Evolutionary conservation across 805 yeast genomes (phyloP).

Genomic region (Spathaspora passalidarum): DNA sequence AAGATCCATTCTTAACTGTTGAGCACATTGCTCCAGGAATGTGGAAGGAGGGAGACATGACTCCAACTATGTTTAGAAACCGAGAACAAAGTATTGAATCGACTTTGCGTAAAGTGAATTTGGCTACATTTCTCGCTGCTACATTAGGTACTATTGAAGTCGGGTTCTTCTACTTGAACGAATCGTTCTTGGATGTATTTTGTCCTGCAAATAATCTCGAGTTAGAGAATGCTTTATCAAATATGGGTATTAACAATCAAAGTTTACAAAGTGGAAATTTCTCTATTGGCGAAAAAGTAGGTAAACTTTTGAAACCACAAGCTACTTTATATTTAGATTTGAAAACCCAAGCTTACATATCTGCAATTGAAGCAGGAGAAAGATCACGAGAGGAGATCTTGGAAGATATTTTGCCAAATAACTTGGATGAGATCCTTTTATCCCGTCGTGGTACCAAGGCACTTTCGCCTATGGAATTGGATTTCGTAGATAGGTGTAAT

Average conservation of each 20-base stretch:
- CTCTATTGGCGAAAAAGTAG: conserved; percentile 38
- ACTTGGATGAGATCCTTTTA: conserved; percentile 48
- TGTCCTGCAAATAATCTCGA: conserved; percentile 68
- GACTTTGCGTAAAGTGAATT: conserved; percentile 77
- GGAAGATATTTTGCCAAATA: conserved; percentile 70
- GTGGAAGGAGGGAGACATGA: conserved; percentile 60
- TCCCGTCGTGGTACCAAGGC: conserved; percentile 30
- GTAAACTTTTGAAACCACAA: conserved; percentile 74
- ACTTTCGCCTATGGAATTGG: conserved; percentile 74
- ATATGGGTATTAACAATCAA: conserved; percentile 28
- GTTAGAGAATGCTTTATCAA: conserved; percentile 42
- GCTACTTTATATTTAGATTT: conserved; percentile 78
- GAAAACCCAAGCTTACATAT: conserved; percentile 92
- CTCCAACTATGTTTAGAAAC: conserved; percentile 56
- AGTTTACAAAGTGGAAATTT: conserved; percentile 33
- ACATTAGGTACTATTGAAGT: conserved; percentile 80
- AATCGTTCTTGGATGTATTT: conserved; percentile 80
- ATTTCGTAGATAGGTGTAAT: conserved; percentile 72
- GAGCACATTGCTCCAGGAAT: conserved; percentile 69
- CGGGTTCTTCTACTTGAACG: conserved; percentile 84
- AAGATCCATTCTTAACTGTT: conserved; percentile 69
- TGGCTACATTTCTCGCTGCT: conserved; percentile 86
- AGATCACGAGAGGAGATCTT: conserved; percentile 64
- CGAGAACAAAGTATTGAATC: conserved; percentile 60
- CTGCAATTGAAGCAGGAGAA: conserved; percentile 70